phyloP scores from a whole-genome alignment of 2,329 filamentous ascomycete genomes.

The Xylariaceae sp. region DNA sequence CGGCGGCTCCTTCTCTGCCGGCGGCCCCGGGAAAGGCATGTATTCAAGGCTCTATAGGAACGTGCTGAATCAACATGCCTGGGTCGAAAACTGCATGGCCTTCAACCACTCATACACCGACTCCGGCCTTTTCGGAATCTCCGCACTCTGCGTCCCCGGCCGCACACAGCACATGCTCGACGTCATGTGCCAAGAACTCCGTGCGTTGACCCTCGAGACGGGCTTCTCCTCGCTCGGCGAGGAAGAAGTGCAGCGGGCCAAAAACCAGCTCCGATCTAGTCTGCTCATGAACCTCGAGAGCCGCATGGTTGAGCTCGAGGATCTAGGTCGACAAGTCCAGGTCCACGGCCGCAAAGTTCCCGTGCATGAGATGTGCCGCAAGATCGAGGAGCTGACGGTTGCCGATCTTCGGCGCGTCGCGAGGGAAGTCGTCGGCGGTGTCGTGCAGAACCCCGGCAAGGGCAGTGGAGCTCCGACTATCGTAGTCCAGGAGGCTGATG shows the following conservation, averaged over 20 bases:
- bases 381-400: slow-evolving; percentile 79
- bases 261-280: slow-evolving; percentile 89
- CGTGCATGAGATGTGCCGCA: slow-evolving; percentile 85
- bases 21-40: slow-evolving; percentile 97
- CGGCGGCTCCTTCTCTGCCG: slow-evolving; percentile 93
- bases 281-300: slow-evolving; percentile 97
- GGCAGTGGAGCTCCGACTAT: slow-evolving; percentile 91
- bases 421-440: slow-evolving; percentile 69
- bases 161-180: slow-evolving; percentile 82
- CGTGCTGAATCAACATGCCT: slow-evolving; percentile 93
- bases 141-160: slow-evolving; percentile 75
- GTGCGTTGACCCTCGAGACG: slow-evolving; percentile 68
- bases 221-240: slow-evolving; percentile 70
- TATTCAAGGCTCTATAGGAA: slow-evolving; percentile 97
- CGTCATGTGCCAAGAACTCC: slow-evolving; percentile 89
- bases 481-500: slow-evolving; percentile 85
- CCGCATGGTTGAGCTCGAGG: slow-evolving; percentile 95
- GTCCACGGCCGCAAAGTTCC: slow-evolving; percentile 92
- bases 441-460: slow-evolving; percentile 67
- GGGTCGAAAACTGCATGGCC: slow-evolving; percentile 92
- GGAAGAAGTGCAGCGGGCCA: slow-evolving; percentile 82
- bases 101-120: slow-evolving; percentile 99
- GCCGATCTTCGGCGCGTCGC: slow-evolving; percentile 80
- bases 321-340: slow-evolving; percentile 90
- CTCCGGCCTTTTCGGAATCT: slow-evolving; percentile 91